Base-by-base conservation (phyloP, 108 stramenopile genomes). In the Cyclotella kingstonii region DNA sequence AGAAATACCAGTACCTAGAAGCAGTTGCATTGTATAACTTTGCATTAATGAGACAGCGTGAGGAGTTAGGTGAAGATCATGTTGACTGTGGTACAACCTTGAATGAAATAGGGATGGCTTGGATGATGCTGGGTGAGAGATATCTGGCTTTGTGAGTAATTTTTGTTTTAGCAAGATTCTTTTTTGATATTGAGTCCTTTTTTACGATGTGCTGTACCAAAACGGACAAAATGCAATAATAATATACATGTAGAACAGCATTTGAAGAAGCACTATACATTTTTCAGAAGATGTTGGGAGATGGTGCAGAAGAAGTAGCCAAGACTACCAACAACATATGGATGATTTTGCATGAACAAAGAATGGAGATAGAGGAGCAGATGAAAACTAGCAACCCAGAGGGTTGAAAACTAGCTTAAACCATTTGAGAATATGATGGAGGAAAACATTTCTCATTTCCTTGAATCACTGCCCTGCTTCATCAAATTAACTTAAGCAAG, bases 11-110 rank as follows among this genome's bases (percentile, higher is more conserved):
- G 30, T 66, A 45, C 26, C 33, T 58, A 17, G 56, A 58, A 31
- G 64, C 64, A 18, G 54, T 66, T 4, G 64, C 64, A 21, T 18
- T 58, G 17, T 66, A 40, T 56, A 66, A 66, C 40, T 46, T 56
- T 46, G 64, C 64, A 6, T 31, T 66, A 28, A 26, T 43, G 11
- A 34, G 18, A n/a, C 64, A 66, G 40, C 38, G 64, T 14, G 64
- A 66, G 35, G 56, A 42, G 8, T 17, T 66, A 14, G 64, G 64
- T 1, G 43, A 66, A n/a, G 30, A 66, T 46, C 64, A 66, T 34
- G n/a, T 46, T 43, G 64, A 58, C 46, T 56, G 55, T 28, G 64
- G 39, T 19, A 30, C 49, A 9, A 66, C 64, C 4, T 26, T 66
- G 28, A 56, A 58, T 45, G 64, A 66, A 31, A 66, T 66, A 22